A percentile compares a stretch with the other conserved stretches of the same genome.
These are phyloP conservation scores for Cryptosporidium muris DNA, from an alignment of 169 alveolate genomes.

Conservation along the genomic window DNA sequence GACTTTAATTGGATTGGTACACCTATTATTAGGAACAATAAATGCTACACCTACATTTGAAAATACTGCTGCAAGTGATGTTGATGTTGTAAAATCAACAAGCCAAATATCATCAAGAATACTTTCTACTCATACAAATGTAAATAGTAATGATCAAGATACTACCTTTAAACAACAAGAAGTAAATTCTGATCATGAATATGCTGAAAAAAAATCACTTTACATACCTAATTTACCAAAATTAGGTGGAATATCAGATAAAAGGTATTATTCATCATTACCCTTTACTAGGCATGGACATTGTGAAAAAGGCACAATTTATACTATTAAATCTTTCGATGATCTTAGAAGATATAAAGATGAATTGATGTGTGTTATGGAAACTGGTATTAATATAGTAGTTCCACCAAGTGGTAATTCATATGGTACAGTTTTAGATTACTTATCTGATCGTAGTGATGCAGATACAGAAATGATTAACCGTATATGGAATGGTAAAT, in stretches of 20 bases:
- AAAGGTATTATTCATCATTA: conserved; percentile 11
- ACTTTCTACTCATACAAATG: conserved; percentile 17
- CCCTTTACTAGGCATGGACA: conserved; percentile 69
- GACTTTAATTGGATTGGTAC: too few relatives aligned
- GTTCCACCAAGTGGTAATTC: conserved; percentile 48
- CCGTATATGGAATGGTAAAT: conserved; percentile 56
- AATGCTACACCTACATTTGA: background rate
- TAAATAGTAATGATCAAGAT: too few relatives aligned
- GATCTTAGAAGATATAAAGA: conserved; percentile 39
- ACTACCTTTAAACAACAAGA: too few relatives aligned
- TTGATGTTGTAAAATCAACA: conserved; percentile 21
- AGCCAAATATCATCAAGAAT: conserved; percentile 37
- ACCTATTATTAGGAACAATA: too few relatives aligned
- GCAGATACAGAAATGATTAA: conserved; percentile 22
- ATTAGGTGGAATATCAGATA: conserved; percentile 26
- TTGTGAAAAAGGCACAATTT: conserved; percentile 67
- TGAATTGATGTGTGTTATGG: conserved; percentile 65
- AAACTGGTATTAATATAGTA: conserved; percentile 38
- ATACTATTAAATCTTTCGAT: conserved; percentile 45
- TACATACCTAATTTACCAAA: conserved; percentile 23
- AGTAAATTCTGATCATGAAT: conserved; percentile 8
- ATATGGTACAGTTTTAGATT: conserved; percentile 63
- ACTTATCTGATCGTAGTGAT: conserved; percentile 28
- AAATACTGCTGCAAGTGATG: conserved; percentile 1
- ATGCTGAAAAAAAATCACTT: conserved; percentile 28